Evolutionary conservation across 2,329 filamentous ascomycete genomes (phyloP).

Genomic region (Trematosphaeria pertusa): DNA sequence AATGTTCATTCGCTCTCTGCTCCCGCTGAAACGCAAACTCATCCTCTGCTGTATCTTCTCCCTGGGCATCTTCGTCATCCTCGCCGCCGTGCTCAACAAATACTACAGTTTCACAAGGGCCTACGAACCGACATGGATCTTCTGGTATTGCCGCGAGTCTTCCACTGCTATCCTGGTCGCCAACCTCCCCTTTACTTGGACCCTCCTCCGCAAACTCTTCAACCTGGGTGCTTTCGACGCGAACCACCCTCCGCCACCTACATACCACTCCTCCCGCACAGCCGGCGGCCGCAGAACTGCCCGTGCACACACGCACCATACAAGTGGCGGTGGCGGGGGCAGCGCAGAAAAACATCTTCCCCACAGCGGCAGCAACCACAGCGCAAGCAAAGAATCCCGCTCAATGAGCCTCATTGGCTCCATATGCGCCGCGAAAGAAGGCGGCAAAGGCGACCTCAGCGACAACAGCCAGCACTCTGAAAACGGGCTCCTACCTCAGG

Average conservation of each 20-base stretch:
- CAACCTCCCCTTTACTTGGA: conserved; percentile 61
- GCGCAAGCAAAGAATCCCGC: conserved; percentile 3
- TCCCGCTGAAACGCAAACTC: conserved; percentile 58
- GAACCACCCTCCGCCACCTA: conserved; percentile 34
- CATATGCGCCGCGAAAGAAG: conserved; percentile 15
- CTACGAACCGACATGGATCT: conserved; percentile 36
- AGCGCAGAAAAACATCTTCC: conserved; percentile 15
- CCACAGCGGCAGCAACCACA: conserved; percentile 9
- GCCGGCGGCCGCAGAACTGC: conserved; percentile 31
- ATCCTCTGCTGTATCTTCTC: conserved; percentile 64
- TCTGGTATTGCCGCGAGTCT: conserved; percentile 42
- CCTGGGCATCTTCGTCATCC: conserved; percentile 59
- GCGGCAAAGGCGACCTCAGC: conserved; percentile 11
- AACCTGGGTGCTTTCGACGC: conserved; percentile 43
- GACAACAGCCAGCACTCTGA: conserved; percentile 16
- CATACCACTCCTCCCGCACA: conserved; percentile 38
- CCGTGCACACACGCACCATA: conserved; percentile 17
- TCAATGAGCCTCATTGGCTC: conserved; percentile 15
- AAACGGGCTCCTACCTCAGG: conserved; percentile 14
- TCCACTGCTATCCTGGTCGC: conserved; percentile 52
- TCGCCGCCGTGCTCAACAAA: conserved; percentile 58
- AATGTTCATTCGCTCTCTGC: conserved; percentile 52
- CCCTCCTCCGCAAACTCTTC: conserved; percentile 58
- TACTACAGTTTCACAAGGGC: conserved; percentile 47
- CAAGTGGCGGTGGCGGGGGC: conserved; percentile 10